These are phyloP conservation scores for Orobanche coerulescens DNA, from an alignment of 257 asterid genomes.

Conservation along the genomic window DNA sequence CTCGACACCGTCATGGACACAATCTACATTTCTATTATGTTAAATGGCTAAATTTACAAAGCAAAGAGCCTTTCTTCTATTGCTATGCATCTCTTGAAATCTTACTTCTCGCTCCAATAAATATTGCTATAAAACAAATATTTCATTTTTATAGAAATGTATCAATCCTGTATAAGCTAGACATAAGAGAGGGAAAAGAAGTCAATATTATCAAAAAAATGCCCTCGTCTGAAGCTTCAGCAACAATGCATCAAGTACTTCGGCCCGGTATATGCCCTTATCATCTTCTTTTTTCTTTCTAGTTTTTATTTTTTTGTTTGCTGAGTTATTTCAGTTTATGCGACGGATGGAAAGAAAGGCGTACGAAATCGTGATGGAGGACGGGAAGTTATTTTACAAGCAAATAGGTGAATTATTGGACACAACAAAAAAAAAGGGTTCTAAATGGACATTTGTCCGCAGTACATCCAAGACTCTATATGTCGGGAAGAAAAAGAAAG, in stretches of 20 bases:
- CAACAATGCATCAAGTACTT: constrained; percentile 66
- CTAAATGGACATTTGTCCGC: constrained; percentile 56
- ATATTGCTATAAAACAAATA: neutral
- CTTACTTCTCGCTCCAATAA: neutral
- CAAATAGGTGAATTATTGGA: constrained; percentile 40
- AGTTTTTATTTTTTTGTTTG: neutral
- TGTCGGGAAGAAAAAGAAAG: constrained; percentile 53
- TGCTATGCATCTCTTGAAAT: neutral
- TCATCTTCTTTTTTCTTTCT: neutral
- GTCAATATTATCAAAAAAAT: constrained; percentile 43
- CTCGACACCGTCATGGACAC: constrained; percentile 66
- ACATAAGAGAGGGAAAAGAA: constrained; percentile 66
- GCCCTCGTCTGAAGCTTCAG: constrained; percentile 62
- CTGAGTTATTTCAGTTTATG: neutral
- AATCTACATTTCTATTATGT: constrained; percentile 56
- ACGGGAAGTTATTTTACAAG: constrained; percentile 49
- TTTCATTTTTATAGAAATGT: neutral
- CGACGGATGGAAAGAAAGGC: constrained; percentile 52
- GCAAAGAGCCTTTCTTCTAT: constrained; percentile 55
- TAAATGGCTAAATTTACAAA: constrained; percentile 53
- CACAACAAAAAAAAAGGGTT: constrained; percentile 35
- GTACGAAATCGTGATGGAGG: constrained; percentile 40
- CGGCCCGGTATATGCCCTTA: constrained; percentile 57
- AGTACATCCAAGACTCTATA: constrained; percentile 45
- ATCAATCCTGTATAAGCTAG: constrained; percentile 41